Base-by-base conservation (phyloP, 1,284 basidiomycete species). In the Leccinum subspadiceum region DNA sequence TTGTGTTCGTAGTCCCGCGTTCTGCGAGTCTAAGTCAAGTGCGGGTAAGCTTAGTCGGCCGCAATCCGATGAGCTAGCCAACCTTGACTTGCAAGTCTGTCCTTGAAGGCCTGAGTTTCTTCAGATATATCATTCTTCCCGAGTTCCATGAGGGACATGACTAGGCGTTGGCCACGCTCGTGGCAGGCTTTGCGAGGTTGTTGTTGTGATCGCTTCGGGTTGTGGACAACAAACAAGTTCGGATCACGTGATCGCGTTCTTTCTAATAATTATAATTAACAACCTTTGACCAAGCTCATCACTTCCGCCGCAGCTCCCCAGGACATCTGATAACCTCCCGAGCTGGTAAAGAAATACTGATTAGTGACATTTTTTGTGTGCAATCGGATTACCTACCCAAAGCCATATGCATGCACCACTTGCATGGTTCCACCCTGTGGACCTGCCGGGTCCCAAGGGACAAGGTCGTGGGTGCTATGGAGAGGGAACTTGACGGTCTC, bases 361-460 rank as follows among this genome's bases (percentile, higher is more conserved):
- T 46, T 67, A 44, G 15, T 20, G 13, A 57, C 48, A 33, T 22
- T 54, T 31, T 35, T 26, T 4, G 57, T 10, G 57, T 46, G n/a
- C 2, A 41, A 46, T 12, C 2, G 51, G 7, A 39, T n/a, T 64
- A 81, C 29, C 8, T 68, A 82, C 72, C 85, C 86, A 51, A 87
- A 83, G 3, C 87, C 86, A 68, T 89, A 89, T 22, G 84, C 83
- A 71, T 89, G 87, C 22, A 87, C 78, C 2, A 87, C 78, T 8
- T 74, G 74, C 53, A 81, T 76, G 37, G 70, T 69, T 56, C 76
- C 74, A 56, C 57, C 60, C 49, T 64, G 62, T 37, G 61, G 58
- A 44, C 59, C 58, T 57, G 59, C 51, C 15, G 60, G 57, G 58
- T 64, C 64, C 60, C 69, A 68, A 33, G 75, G 71, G 33, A 76